Conservation (phyloP, 1,284 basidiomycete genomes). For the Rhodotorula mucilaginosa region DNA sequence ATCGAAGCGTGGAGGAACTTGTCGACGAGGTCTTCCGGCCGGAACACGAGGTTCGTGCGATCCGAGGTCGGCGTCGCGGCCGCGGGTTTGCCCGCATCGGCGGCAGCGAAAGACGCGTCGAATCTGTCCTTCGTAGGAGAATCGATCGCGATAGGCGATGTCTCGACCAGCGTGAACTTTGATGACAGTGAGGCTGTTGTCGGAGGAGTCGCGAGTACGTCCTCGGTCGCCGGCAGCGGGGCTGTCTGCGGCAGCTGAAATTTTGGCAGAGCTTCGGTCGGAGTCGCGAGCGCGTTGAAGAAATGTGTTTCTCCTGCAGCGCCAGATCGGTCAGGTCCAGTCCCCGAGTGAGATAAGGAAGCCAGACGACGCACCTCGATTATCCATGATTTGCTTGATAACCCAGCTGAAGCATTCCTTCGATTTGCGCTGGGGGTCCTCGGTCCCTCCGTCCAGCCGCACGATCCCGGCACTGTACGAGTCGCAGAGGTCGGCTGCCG, state of each 20-base stretch:
- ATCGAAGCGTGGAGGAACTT: conserved; percentile 47
- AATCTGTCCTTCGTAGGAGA: too few relatives aligned
- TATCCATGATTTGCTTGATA: conserved; percentile 43
- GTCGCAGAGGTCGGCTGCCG: conserved; percentile 43
- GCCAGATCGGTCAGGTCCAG: background rate
- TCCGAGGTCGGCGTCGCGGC: background rate
- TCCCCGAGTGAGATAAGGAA: background rate
- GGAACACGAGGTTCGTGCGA: conserved; percentile 38
- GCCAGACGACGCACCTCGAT: conserved; percentile 35
- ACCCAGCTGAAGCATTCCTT: conserved; percentile 45
- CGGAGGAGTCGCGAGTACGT: too few relatives aligned
- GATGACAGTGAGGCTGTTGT: too few relatives aligned
- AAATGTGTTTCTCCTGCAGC: conserved; percentile 1
- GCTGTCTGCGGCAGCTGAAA: background rate
- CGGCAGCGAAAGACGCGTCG: too few relatives aligned
- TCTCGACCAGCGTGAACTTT: too few relatives aligned
- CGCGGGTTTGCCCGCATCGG: background rate
- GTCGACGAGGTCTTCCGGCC: conserved; percentile 44
- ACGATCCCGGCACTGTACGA: conserved; percentile 45
- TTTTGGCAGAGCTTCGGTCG: background rate
- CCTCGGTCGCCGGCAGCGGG: background rate
- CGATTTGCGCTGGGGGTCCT: conserved; percentile 43
- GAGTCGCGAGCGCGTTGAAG: background rate
- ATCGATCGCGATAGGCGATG: too few relatives aligned
- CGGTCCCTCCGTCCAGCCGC: conserved; percentile 45